These are phyloP conservation scores for Rhizopogon vinicolor DNA, from an alignment of 768 basidiomycete genomes.

Conservation along the genomic window DNA sequence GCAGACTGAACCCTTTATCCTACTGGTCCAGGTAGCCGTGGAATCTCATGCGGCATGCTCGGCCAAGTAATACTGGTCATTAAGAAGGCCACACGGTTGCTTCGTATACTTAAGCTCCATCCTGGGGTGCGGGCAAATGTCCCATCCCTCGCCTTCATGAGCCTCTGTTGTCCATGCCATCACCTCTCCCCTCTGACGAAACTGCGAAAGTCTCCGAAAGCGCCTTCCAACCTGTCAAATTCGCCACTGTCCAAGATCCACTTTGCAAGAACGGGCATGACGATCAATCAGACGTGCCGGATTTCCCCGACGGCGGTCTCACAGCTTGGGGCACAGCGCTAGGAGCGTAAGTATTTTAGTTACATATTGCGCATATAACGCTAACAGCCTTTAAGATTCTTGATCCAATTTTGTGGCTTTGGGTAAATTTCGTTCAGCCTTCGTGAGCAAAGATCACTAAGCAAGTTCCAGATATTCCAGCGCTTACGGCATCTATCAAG, in stretches of 20 bases:
- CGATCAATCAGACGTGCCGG: background rate
- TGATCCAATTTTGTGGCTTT: conserved; percentile 34
- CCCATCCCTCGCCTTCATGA: background rate
- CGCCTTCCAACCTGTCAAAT: background rate
- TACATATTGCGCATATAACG: background rate
- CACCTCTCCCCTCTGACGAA: background rate
- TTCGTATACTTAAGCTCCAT: background rate
- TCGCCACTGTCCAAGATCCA: background rate
- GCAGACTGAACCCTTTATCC: no score
- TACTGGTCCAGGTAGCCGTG: no score
- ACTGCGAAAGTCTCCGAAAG: background rate
- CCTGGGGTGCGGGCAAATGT: background rate
- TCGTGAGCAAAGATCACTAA: background rate
- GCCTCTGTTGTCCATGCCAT: background rate
- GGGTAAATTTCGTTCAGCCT: conserved; percentile 18
- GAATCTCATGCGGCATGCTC: no score
- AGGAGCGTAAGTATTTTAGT: conserved; percentile 17
- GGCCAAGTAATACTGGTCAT: no score
- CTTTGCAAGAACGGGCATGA: background rate
- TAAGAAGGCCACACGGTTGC: background rate
- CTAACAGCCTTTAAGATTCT: conserved; percentile 17
- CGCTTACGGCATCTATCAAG: conserved; percentile 40
- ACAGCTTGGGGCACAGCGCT: conserved; percentile 19
- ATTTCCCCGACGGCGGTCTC: conserved; percentile 20
- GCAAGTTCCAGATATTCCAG: conserved; percentile 22